Evolutionary conservation across 2,329 filamentous ascomycete species (phyloP), one percentile per base, ranked within the genome.

Genomic region (Penicillium sp.): DNA sequence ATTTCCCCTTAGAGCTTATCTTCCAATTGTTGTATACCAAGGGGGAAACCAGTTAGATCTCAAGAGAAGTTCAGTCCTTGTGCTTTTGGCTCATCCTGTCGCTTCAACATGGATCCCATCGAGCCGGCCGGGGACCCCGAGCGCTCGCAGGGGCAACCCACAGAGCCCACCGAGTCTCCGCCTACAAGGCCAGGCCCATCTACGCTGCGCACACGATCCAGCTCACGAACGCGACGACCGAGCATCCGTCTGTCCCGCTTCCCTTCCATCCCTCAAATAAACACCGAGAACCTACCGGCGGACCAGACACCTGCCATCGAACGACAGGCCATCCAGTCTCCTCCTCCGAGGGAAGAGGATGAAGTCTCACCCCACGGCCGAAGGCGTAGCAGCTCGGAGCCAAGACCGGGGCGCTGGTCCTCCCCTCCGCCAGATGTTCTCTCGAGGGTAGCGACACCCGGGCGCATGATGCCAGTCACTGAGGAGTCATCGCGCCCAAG

Each of bases 361-460:
- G 67, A 71, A 51, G 56, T 60, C 27, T 61, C 59, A 55, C 59
- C 67, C 46, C 58, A 55, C 9, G 65, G 61, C 18, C 69, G 74
- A 38, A 72, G 74, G 39, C 73, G 74, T 57, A 76, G 74, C 56
- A 75, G 58, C 51, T 76, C 74, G 16, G 74, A 76, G 46, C 74
- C 74, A 18, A 72, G 70, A 41, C 70, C 63, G 11, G 66, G 67
- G 22, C 67, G 67, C 34, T 72, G 64, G 61, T 71, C 71, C 18
- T 61, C 62, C 1, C 62, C 70, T 21, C 56, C 58, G 6, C 54
- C 63, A 6, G 48, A 62, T 31, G 53, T 56, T 5, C 45, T 67
- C 5, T 51, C 64, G 27, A 58, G 63, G 22, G 52, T 67, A 45
- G 53, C 59, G 24, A 62, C 63, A 32, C 61, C 61, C 16, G 72